These are phyloP conservation scores for Tetrapyrgos nigripes DNA, from an alignment of 1,284 basidiomycete species.

Conservation along the genomic window DNA sequence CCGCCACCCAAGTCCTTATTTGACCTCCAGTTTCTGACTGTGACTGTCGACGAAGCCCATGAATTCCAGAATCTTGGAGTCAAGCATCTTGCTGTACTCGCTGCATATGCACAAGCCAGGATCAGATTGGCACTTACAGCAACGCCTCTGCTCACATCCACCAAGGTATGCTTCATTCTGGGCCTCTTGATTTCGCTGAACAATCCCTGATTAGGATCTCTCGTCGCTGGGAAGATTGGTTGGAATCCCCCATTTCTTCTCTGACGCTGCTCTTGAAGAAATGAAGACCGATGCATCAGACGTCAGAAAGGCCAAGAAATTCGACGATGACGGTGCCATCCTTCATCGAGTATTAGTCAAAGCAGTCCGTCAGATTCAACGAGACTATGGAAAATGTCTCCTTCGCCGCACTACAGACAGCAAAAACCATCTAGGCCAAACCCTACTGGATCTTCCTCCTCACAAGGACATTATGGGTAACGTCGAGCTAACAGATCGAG, in stretches of 20 bases:
- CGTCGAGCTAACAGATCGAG: conserved; percentile 23
- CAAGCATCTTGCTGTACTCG: conserved; percentile 26
- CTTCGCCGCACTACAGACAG: conserved; percentile 27
- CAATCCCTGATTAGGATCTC: conserved; percentile 30
- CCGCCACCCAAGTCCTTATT: conserved; percentile 24
- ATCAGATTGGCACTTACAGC: conserved; percentile 35
- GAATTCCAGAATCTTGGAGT: conserved; percentile 28
- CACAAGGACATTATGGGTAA: conserved; percentile 17
- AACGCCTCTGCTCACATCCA: conserved; percentile 38
- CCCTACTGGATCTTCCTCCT: conserved; percentile 28
- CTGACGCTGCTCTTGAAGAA: conserved; percentile 18
- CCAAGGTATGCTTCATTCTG: conserved; percentile 27
- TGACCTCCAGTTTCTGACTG: conserved; percentile 25
- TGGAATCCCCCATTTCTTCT: conserved; percentile 33
- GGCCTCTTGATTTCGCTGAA: background rate
- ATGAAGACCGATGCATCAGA: conserved; percentile 27
- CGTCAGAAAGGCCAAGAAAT: conserved; percentile 25
- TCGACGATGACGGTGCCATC: conserved; percentile 20
- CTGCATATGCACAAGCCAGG: conserved; percentile 17
- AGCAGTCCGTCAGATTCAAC: conserved; percentile 24
- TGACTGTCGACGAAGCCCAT: conserved; percentile 37
- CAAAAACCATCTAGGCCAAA: conserved; percentile 13
- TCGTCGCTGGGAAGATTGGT: conserved; percentile 30
- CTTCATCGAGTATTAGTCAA: conserved; percentile 10
- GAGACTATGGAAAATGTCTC: conserved; percentile 23